Conservation (phyloP, 805 yeast species). For the Torulaspora microellipsoides region DNA sequence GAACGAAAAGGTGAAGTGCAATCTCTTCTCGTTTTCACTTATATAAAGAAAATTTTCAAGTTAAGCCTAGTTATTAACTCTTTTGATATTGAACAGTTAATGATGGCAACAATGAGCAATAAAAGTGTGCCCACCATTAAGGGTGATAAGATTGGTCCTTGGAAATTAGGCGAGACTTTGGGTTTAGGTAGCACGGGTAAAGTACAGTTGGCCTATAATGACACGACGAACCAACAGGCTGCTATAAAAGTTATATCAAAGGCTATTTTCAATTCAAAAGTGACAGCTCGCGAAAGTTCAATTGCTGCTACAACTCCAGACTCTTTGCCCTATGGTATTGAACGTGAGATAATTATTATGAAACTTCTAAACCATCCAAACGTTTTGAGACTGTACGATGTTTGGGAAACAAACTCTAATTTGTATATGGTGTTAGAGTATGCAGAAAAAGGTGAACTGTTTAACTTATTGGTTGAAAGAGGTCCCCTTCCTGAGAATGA, state of each 20-base stretch:
- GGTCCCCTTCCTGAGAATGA: slow-evolving; percentile 87
- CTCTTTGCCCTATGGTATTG: slow-evolving; percentile 76
- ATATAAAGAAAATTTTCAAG: no score
- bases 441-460: slow-evolving; percentile 95
- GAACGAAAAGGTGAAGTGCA: no score
- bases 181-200: slow-evolving; percentile 98
- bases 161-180: slow-evolving; percentile 91
- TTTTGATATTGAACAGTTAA: not conserved
- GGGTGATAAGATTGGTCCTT: slow-evolving; percentile 69
- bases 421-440: slow-evolving; percentile 86
- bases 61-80: no score
- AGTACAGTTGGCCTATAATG: slow-evolving; percentile 86
- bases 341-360: slow-evolving; percentile 82
- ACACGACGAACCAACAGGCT: slow-evolving; percentile 79
- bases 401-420: slow-evolving; percentile 82
- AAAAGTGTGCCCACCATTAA: slow-evolving; percentile 29
- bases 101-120: slow-evolving; percentile 11
- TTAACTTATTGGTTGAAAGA: slow-evolving; percentile 82
- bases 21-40: no score
- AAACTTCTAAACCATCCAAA: slow-evolving; percentile 73
- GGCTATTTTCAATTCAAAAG: slow-evolving; percentile 46
- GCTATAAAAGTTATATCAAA: slow-evolving; percentile 97
- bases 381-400: slow-evolving; percentile 74
- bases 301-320: slow-evolving; percentile 45
- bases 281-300: slow-evolving; percentile 26